Evolutionary conservation across 805 yeast species (phyloP).

Genomic region (Phaffomyces thermotolerans): DNA sequence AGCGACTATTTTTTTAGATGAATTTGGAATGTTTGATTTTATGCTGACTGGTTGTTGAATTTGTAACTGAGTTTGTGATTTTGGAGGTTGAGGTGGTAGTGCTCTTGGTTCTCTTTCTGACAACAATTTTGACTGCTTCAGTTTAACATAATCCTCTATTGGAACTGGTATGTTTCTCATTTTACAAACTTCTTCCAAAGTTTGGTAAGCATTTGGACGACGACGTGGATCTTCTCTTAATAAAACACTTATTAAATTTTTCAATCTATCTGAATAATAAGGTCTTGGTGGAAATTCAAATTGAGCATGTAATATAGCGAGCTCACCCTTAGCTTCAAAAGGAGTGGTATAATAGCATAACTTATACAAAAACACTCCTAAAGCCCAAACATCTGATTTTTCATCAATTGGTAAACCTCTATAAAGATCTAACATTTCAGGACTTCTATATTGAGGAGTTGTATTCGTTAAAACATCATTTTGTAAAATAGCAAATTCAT

Average conservation of each 20-base stretch:
- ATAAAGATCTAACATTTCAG: slow-evolving; percentile 75
- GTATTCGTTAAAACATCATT: slow-evolving; percentile 72
- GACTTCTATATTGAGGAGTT: slow-evolving; percentile 79
- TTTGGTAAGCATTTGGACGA: slow-evolving; percentile 69
- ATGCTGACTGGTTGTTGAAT: slow-evolving; percentile 1
- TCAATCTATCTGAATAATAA: slow-evolving; percentile 51
- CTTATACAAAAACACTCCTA: slow-evolving; percentile 72
- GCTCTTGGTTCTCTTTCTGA: slow-evolving; percentile 2
- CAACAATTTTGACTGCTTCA: slow-evolving; percentile 15
- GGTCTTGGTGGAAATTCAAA: slow-evolving; percentile 50
- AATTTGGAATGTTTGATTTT: background rate
- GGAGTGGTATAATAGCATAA: slow-evolving; percentile 80
- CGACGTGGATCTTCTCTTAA: slow-evolving; percentile 59
- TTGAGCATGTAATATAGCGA: slow-evolving; percentile 52
- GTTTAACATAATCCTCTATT: slow-evolving; percentile 30
- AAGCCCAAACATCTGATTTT: slow-evolving; percentile 81
- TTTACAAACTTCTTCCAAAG: slow-evolving; percentile 58
- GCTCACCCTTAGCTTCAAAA: slow-evolving; percentile 60
- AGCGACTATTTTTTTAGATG: background rate
- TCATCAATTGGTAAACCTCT: slow-evolving; percentile 69
- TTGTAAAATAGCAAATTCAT: slow-evolving; percentile 52
- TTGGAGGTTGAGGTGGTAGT: background rate
- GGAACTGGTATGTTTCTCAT: slow-evolving; percentile 47
- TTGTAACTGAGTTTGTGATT: background rate
- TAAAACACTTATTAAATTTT: slow-evolving; percentile 54